A percentile compares a stretch with the other conserved stretches of the same genome.
Conservation (phyloP, 257 asterid species). For the Solanum sitiens region DNA sequence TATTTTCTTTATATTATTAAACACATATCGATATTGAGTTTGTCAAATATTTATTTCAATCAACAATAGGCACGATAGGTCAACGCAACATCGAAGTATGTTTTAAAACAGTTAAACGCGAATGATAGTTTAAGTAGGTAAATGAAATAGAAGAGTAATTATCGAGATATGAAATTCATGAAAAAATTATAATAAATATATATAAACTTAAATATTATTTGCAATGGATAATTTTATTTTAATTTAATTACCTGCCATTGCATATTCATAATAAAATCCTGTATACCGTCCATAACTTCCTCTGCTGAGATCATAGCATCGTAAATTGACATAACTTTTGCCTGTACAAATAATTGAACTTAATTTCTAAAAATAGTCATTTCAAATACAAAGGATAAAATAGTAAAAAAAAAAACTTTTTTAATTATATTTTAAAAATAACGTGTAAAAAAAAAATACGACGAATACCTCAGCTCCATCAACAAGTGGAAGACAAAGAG, state of each 20-base stretch:
- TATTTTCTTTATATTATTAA: background rate
- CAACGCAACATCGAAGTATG: background rate
- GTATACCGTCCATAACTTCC: conserved; percentile 30
- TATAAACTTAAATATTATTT: background rate
- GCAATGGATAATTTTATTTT: background rate
- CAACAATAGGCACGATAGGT: background rate
- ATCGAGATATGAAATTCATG: background rate
- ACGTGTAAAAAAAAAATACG: background rate
- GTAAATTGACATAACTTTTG: conserved; percentile 18
- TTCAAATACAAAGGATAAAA: background rate
- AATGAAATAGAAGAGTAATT: background rate
- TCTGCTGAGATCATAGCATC: conserved; percentile 33
- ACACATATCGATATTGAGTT: background rate
- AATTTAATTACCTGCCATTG: conserved; percentile 27
- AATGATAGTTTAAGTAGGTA: background rate
- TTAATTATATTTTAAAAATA: rapidly evolving
- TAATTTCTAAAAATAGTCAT: background rate
- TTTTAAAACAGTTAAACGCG: background rate
- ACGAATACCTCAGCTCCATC: conserved; percentile 34
- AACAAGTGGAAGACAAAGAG: conserved; percentile 46
- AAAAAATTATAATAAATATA: background rate
- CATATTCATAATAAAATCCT: conserved; percentile 21
- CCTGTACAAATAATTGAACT: conserved; percentile 11
- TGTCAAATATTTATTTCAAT: background rate
- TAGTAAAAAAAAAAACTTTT: no score